These are phyloP conservation scores for Xylariaceae sp. DNA, from an alignment of 2,329 filamentous ascomycete genomes.

Conservation along the genomic window DNA sequence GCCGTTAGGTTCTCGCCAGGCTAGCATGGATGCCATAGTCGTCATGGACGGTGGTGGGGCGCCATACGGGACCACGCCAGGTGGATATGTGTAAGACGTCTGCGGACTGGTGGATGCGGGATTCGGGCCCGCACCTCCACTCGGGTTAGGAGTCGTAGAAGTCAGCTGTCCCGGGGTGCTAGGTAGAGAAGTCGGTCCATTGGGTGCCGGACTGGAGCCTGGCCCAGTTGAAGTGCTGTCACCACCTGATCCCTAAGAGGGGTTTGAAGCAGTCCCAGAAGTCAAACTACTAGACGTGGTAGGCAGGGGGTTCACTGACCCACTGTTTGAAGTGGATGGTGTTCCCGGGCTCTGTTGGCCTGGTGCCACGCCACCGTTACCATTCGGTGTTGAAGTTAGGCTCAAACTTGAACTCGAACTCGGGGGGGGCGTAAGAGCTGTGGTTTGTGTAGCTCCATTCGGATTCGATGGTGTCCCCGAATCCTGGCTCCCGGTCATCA, in stretches of 20 bases:
- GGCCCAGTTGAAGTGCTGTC: slow-evolving; percentile 16
- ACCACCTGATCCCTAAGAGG: slow-evolving; percentile 5
- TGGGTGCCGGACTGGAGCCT: slow-evolving; percentile 8
- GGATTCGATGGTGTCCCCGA: slow-evolving; percentile 19
- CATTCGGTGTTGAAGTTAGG: slow-evolving; percentile 22
- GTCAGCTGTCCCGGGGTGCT: slow-evolving; percentile 15
- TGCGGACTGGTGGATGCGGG: slow-evolving; percentile 17
- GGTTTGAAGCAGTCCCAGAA: slow-evolving; percentile 4
- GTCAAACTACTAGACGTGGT: slow-evolving; percentile 1
- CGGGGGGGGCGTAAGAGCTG: slow-evolving; percentile 10
- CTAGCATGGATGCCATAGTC: slow-evolving; percentile 33
- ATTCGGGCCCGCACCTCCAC: slow-evolving; percentile 10
- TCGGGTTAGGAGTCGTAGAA: slow-evolving; percentile 14
- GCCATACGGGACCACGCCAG: slow-evolving; percentile 37
- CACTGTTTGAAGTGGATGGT: slow-evolving; percentile 11
- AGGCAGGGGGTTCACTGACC: slow-evolving; percentile 7
- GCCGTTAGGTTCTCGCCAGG: slow-evolving; percentile 31
- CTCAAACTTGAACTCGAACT: slow-evolving; percentile 13
- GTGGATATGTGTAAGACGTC: slow-evolving; percentile 34
- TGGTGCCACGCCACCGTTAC: slow-evolving; percentile 24
- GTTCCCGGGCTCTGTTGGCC: slow-evolving; percentile 22
- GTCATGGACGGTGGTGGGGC: slow-evolving; percentile 30
- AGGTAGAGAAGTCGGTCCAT: slow-evolving; percentile 7
- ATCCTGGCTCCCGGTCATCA: slow-evolving; percentile 5
- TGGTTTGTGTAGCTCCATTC: slow-evolving; percentile 16